A percentile compares a stretch with the other conserved stretches of the same genome.
Conservation (phyloP, 2,329 filamentous ascomycete genomes). For the Verticillium albo-atrum region DNA sequence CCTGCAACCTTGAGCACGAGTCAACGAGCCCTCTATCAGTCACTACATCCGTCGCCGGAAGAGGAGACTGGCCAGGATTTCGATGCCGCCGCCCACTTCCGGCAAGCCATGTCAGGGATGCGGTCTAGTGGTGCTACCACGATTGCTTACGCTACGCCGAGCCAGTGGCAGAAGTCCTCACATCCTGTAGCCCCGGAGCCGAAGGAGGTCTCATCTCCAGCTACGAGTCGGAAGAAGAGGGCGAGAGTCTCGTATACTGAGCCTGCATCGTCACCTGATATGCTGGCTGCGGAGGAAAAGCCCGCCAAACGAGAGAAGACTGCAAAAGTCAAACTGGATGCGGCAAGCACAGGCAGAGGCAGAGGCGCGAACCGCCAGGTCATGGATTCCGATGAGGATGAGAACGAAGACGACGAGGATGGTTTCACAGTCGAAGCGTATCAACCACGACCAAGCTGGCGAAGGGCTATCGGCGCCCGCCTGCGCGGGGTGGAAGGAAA, state of each 20-base stretch:
- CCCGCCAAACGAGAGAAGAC: neutral
- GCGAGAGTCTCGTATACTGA: neutral
- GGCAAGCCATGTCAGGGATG: conserved; percentile 8
- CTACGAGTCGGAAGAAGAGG: neutral
- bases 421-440: neutral
- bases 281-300: conserved; percentile 9
- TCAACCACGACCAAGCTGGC: conserved; percentile 1
- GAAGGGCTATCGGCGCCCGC: neutral
- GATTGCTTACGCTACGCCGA: conserved; percentile 30
- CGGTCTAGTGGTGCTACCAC: conserved; percentile 26
- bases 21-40: conserved; percentile 31
- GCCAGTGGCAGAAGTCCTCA: conserved; percentile 12
- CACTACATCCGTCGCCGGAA: conserved; percentile 17
- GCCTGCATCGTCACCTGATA: conserved; percentile 14
- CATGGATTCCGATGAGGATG: neutral
- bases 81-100: conserved; percentile 5
- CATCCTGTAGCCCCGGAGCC: neutral
- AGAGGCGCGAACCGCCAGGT: neutral
- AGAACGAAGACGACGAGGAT: neutral
- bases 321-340: neutral
- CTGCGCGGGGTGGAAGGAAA: neutral
- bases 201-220: neutral
- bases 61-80: neutral
- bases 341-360: too few relatives aligned
- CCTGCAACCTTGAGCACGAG: conserved; percentile 28